Percentiles rank a stretch among this genome's conserved stretches.
Conservation (phyloP, 257 asterid species). For the Nicotiana benthamiana region DNA sequence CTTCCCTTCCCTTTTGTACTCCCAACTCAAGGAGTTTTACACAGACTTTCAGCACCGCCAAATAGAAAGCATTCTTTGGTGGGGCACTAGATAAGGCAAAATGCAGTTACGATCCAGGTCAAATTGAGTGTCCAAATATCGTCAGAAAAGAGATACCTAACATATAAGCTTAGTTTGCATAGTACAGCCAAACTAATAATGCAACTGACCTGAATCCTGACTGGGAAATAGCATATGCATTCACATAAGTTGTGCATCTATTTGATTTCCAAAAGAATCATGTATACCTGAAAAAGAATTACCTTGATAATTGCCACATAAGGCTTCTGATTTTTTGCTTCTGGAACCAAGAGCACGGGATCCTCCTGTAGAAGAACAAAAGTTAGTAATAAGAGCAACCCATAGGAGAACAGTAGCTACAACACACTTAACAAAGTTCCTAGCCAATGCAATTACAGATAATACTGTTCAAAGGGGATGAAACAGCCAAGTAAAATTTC, state of each 20-base stretch:
- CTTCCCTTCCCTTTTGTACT: background rate
- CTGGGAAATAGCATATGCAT: background rate
- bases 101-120: background rate
- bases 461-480: background rate
- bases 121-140: background rate
- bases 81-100: background rate
- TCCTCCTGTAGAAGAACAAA: conserved; percentile 57
- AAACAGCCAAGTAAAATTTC: background rate
- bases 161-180: background rate
- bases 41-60: background rate
- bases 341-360: conserved; percentile 77
- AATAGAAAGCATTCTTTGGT: background rate
- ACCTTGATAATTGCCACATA: conserved; percentile 95
- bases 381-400: background rate
- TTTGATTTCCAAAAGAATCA: background rate
- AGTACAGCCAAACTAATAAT: background rate
- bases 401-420: background rate
- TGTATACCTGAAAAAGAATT: conserved; percentile 5
- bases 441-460: background rate
- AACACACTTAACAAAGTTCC: background rate
- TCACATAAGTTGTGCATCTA: background rate
- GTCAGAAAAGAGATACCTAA: background rate
- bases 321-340: conserved; percentile 56
- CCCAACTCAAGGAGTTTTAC: background rate
- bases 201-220: background rate